phyloP scores from a whole-genome alignment of 2,329 filamentous ascomycete species.

The Fonsecaea multimorphosa region DNA sequence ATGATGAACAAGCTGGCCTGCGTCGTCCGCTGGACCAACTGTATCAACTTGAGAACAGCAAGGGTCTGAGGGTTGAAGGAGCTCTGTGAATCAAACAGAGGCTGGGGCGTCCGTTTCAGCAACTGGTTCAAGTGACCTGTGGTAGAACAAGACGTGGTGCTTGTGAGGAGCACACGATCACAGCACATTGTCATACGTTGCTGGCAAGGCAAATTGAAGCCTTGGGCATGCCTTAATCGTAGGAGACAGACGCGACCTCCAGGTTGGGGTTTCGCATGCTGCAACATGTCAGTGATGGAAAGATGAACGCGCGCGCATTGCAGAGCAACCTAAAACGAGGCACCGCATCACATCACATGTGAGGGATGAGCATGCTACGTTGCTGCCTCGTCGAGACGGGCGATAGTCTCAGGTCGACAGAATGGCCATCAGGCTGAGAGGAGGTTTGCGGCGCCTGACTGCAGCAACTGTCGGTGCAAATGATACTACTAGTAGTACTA shows the following conservation, averaged over 20 bases:
- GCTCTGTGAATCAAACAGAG: neutral
- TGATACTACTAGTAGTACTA: too few relatives aligned
- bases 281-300: too few relatives aligned
- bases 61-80: neutral
- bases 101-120: neutral
- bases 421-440: too few relatives aligned
- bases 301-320: neutral
- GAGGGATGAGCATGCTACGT: too few relatives aligned
- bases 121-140: neutral
- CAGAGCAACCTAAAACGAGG: neutral
- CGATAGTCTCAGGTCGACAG: too few relatives aligned
- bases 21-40: neutral
- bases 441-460: too few relatives aligned
- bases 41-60: neutral
- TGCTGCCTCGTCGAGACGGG: too few relatives aligned
- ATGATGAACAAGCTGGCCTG: neutral
- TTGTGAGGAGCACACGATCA: too few relatives aligned
- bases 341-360: too few relatives aligned
- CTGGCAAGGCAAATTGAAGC: neutral
- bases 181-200: neutral
- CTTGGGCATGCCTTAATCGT: neutral
- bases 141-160: too few relatives aligned
- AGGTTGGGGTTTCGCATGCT: neutral
- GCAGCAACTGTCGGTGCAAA: too few relatives aligned
- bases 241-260: neutral